Conservation (phyloP, 805 yeast species). For the Pachysolen tannophilus region DNA sequence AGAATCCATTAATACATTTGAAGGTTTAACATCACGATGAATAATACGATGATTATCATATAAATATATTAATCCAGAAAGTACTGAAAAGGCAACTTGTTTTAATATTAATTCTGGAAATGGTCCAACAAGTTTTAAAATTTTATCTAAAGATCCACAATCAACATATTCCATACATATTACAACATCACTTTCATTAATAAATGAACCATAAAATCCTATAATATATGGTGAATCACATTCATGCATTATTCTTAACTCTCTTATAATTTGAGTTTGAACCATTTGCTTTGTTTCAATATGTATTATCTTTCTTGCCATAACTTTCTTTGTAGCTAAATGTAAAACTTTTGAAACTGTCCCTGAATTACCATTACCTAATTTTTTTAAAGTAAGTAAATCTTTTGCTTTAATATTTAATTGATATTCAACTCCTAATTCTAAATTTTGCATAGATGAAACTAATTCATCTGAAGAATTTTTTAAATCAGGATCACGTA, state of each 20-base stretch:
- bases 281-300: conserved; percentile 75
- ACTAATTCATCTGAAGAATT: conserved; percentile 28
- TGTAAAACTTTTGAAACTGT: conserved; percentile 84
- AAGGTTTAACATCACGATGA: conserved; percentile 94
- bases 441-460: conserved; percentile 38
- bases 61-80: conserved; percentile 74
- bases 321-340: conserved; percentile 75
- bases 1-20: conserved; percentile 82
- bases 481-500: conserved; percentile 22
- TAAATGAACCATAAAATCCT: conserved; percentile 85
- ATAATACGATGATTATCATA: conserved; percentile 82
- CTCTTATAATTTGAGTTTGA: conserved; percentile 80
- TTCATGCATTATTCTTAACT: conserved; percentile 83
- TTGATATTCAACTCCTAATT: conserved; percentile 46
- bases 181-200: conserved; percentile 66
- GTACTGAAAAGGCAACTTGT: conserved; percentile 66
- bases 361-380: conserved; percentile 95
- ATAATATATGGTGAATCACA: conserved; percentile 80
- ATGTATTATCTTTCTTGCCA: conserved; percentile 87
- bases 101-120: conserved; percentile 63
- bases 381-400: conserved; percentile 60
- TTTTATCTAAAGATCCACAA: conserved; percentile 85
- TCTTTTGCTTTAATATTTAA: conserved; percentile 54
- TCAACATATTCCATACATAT: conserved; percentile 96
- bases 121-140: conserved; percentile 52